A percentile compares a stretch with the other conserved stretches of the same genome.
Evolutionary conservation across 768 basidiomycete genomes (phyloP).

Genomic region (Filobasidium wieringae): DNA sequence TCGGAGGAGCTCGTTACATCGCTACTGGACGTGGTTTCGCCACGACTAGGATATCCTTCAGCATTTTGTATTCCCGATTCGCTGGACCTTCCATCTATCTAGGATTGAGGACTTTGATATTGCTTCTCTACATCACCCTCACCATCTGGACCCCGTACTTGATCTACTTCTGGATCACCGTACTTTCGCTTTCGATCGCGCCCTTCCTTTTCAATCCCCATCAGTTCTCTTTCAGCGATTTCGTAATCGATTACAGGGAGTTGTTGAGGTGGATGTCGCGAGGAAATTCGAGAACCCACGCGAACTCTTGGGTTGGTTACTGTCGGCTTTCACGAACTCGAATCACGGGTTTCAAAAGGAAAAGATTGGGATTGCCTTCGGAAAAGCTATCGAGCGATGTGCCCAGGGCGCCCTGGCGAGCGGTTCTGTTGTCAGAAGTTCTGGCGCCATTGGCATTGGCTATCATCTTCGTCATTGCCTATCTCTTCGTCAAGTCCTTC

Average conservation of each 20-base stretch:
- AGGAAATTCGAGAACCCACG: constrained; percentile 92
- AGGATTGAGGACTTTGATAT: constrained; percentile 81
- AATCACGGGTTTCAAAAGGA: constrained; percentile 99
- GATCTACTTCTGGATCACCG: constrained; percentile 97
- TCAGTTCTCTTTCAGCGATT: constrained; percentile 94
- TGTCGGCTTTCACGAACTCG: constrained; percentile 94
- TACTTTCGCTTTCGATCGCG: constrained; percentile 77
- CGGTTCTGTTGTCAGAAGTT: constrained; percentile 76
- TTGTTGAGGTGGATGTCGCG: constrained; percentile 98
- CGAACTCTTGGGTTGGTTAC: constrained; percentile 98
- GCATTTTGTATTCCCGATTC: constrained; percentile 91
- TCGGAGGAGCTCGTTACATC: constrained; percentile 96
- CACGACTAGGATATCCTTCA: constrained; percentile 86
- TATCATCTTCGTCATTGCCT: constrained; percentile 69
- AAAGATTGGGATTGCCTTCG: constrained; percentile 88
- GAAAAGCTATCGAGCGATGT: constrained; percentile 94
- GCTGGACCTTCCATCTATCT: constrained; percentile 97
- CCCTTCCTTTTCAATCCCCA: constrained; percentile 99
- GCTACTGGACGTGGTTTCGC: constrained; percentile 98
- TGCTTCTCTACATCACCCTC: constrained; percentile 87
- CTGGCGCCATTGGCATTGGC: constrained; percentile 78
- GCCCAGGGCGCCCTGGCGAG: constrained; percentile 83
- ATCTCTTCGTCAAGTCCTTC: constrained; percentile 50
- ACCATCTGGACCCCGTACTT: constrained; percentile 82
- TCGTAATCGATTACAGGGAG: constrained; percentile 92